These are phyloP conservation scores for Aspergillus incahuasiensis DNA, from an alignment of 495 filamentous ascomycete species.

Conservation along the genomic window DNA sequence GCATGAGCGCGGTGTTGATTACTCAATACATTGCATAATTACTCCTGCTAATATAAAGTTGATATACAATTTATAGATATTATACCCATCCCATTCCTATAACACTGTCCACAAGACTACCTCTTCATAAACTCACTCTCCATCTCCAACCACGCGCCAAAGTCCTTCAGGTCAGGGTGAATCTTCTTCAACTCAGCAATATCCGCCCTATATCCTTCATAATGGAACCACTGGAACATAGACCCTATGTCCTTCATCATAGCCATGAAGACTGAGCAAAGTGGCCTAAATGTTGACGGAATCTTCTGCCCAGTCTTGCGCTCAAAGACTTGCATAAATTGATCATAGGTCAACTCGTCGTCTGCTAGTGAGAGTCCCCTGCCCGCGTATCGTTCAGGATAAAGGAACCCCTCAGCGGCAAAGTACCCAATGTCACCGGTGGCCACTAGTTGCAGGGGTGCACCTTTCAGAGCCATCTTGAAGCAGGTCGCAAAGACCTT, in stretches of 20 bases:
- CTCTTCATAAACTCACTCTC: conserved; percentile 34
- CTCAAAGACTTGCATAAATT: conserved; percentile 47
- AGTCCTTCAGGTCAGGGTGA: conserved; percentile 52
- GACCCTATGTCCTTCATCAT: conserved; percentile 47
- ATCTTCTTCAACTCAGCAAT: conserved; percentile 46
- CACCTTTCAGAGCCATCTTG: conserved; percentile 40
- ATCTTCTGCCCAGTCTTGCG: conserved; percentile 42
- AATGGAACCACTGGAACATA: conserved; percentile 64
- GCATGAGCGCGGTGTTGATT: too few relatives aligned
- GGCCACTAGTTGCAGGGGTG: conserved; percentile 55
- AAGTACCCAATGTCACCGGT: conserved; percentile 61
- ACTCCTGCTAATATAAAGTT: too few relatives aligned
- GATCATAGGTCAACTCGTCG: conserved; percentile 51
- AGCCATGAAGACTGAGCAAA: conserved; percentile 37
- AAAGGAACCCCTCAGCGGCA: conserved; percentile 54
- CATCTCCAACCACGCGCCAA: conserved; percentile 57
- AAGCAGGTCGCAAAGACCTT: conserved; percentile 55
- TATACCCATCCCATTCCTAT: neutral
- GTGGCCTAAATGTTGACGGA: conserved; percentile 45
- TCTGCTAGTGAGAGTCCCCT: conserved; percentile 53
- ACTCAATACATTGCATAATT: too few relatives aligned
- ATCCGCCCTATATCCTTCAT: conserved; percentile 56
- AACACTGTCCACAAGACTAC: neutral
- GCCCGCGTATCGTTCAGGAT: conserved; percentile 42
- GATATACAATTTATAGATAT: neutral